These are phyloP conservation scores for Backusella parvicylindrica DNA, from an alignment of 192 early-diverging fungal species.

Conservation along the genomic window DNA sequence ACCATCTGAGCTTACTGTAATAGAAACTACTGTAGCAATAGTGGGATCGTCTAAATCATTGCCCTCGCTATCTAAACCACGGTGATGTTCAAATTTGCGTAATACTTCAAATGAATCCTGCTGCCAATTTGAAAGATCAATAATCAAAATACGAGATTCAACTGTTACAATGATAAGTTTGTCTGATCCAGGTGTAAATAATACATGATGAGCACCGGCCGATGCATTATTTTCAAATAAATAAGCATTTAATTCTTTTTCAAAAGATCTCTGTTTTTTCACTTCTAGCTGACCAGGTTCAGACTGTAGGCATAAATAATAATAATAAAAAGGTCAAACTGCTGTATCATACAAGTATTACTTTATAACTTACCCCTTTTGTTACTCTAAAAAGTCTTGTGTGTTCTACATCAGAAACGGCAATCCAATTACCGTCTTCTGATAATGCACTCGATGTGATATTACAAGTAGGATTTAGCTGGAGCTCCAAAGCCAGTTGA, in stretches of 20 bases:
- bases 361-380: constrained; percentile 37
- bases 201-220: constrained; percentile 62
- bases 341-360: not conserved
- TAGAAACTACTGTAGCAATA: constrained; percentile 54
- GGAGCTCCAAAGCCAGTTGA: constrained; percentile 70
- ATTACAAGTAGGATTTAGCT: constrained; percentile 68
- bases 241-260: constrained; percentile 18
- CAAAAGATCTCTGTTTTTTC: constrained; percentile 45
- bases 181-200: constrained; percentile 77
- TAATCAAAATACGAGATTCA: constrained; percentile 71
- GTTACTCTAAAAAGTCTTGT: constrained; percentile 62
- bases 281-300: constrained; percentile 40
- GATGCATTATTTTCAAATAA: constrained; percentile 27
- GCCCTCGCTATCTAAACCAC: constrained; percentile 39
- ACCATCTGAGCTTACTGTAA: constrained; percentile 78
- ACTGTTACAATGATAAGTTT: constrained; percentile 72
- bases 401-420: constrained; percentile 73
- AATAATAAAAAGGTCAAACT: not conserved
- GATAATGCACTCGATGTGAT: constrained; percentile 75
- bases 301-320: constrained; percentile 13
- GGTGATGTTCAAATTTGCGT: constrained; percentile 65
- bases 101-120: constrained; percentile 57
- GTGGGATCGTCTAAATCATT: constrained; percentile 30
- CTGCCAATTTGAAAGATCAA: constrained; percentile 69
- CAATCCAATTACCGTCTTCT: constrained; percentile 78